Conservation (phyloP, 345 rosid genomes). For the Citrus maxima region DNA sequence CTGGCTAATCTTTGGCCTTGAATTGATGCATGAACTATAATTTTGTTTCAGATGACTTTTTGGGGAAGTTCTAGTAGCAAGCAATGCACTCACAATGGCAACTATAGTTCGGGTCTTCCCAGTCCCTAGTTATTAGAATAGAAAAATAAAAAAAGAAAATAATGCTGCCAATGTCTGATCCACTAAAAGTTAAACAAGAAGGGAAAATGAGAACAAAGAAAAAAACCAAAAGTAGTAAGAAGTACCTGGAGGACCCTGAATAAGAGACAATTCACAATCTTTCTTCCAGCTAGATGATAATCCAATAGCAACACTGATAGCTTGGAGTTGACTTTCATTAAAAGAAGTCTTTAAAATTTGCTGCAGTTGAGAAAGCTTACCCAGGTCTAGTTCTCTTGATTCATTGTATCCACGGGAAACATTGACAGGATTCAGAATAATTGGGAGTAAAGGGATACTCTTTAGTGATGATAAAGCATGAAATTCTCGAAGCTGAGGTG, state of each 20-base stretch:
- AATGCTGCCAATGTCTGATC: not conserved
- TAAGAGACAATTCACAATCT: slow-evolving; percentile 73
- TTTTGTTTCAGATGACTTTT: slow-evolving; percentile 35
- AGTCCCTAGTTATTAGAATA: slow-evolving; percentile 58
- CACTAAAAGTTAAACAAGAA: not conserved
- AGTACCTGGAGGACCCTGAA: slow-evolving; percentile 99
- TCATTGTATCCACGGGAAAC: slow-evolving; percentile 33
- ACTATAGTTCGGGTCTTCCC: slow-evolving; percentile 96
- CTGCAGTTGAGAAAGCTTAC: slow-evolving; percentile 61
- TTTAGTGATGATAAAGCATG: slow-evolving; percentile 79
- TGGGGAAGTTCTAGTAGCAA: slow-evolving; percentile 42
- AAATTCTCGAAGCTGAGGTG: slow-evolving; percentile 93
- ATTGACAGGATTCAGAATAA: slow-evolving; percentile 62
- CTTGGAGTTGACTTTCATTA: slow-evolving; percentile 86
- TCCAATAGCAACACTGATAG: slow-evolving; percentile 63
- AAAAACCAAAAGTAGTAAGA: not conserved
- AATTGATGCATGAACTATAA: slow-evolving; percentile 33
- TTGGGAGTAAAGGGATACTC: slow-evolving; percentile 69
- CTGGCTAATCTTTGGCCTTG: slow-evolving; percentile 56
- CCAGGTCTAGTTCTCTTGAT: slow-evolving; percentile 37
- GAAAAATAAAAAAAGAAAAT: not conserved
- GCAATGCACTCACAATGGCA: slow-evolving; percentile 87
- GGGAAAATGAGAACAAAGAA: not conserved
- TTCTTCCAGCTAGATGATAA: slow-evolving; percentile 42
- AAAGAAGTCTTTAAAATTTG: slow-evolving; percentile 67